phyloP scores from a whole-genome alignment of 441 rosid species.

The Brassica balearica region DNA sequence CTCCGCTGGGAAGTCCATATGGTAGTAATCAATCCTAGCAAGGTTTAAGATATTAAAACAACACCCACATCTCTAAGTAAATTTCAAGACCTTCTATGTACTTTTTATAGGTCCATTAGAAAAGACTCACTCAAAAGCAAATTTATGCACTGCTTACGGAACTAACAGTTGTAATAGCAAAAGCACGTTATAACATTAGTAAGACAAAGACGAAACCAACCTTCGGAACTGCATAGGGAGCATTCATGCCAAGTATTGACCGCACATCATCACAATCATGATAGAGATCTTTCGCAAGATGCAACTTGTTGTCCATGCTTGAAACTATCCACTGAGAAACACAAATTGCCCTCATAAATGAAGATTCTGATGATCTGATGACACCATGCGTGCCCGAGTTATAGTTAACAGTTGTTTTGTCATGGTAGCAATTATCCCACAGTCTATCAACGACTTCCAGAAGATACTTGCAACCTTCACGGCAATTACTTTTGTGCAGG shows the following conservation, averaged over 20 bases:
- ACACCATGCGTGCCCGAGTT: conserved; percentile 45
- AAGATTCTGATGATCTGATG: conserved; percentile 62
- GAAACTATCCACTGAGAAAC: conserved; percentile 81
- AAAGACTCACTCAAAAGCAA: conserved; percentile 4
- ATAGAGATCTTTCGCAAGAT: conserved; percentile 75
- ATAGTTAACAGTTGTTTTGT: conserved; percentile 59
- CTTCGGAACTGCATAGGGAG: conserved; percentile 93
- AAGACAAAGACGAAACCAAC: conserved; percentile 51
- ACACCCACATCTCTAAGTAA: conserved; percentile 25
- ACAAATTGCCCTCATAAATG: conserved; percentile 70
- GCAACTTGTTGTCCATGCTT: conserved; percentile 73
- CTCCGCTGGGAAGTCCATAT: conserved; percentile 22
- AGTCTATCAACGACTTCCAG: conserved; percentile 72
- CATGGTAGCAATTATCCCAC: conserved; percentile 79
- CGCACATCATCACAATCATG: conserved; percentile 84
- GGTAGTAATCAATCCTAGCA: conserved; percentile 14
- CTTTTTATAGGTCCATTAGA: conserved; percentile 3
- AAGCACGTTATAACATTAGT: conserved; percentile 20
- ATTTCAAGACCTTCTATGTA: conserved; percentile 22
- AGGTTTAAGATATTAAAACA: conserved; percentile 12
- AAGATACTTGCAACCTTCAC: conserved; percentile 68
- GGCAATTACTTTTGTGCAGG: conserved; percentile 54
- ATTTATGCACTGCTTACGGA: conserved; percentile 14
- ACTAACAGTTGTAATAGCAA: conserved; percentile 12
- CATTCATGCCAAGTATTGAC: conserved; percentile 76